Base-by-base conservation (phyloP, 1,284 basidiomycete species). In the Gymnopus androsaceus region DNA sequence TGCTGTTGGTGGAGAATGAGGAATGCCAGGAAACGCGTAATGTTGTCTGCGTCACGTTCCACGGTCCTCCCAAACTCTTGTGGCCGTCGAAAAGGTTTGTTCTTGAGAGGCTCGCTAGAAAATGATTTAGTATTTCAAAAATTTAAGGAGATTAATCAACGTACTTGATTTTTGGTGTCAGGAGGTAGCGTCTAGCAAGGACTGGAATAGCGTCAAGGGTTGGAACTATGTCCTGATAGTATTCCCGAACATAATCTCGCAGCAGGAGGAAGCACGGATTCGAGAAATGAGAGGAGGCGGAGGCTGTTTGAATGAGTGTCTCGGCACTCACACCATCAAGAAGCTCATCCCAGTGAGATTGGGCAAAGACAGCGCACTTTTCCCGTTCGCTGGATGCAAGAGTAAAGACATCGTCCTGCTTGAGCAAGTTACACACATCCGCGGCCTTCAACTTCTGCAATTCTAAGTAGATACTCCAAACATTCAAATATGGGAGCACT, bases 61-160 rank as follows among this genome's bases (percentile, higher is more conserved):
- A 51, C 44, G 12, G 49, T 56, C 11, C 31, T 37, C 3, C 19
- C 17, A 11, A 23, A 11, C 15, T 56, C 48, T 37, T 51, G 55
- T 5, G 49, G 55, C 15, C 38, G 17, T 1, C 11, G 9, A 15
- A 42, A 42, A 8, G 40, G 40, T 42, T 42, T 42, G n/a, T 42
- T 42, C 7, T 25, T 25, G 0, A 25, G 17, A 2, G n/a, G n/a
- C n/a, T 42, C 14, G 3, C 40, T 42, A 21, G 40, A 9, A 42
- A 42, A 42, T 19, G 40, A 9, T 0, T 27, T 42, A 42, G 12
- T 21, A 25, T 21, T 11, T 2, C 23, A 42, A 2, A 5, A n/a
- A n/a, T n/a, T n/a, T n/a, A n/a, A n/a, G n/a, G n/a, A n/a, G 17
- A 12, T 21, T 3, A 11, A 37, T 21, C 17, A 19, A 25, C 17